These are phyloP conservation scores for Lycium ferocissimum DNA, from an alignment of 257 asterid species.

Conservation along the genomic window DNA sequence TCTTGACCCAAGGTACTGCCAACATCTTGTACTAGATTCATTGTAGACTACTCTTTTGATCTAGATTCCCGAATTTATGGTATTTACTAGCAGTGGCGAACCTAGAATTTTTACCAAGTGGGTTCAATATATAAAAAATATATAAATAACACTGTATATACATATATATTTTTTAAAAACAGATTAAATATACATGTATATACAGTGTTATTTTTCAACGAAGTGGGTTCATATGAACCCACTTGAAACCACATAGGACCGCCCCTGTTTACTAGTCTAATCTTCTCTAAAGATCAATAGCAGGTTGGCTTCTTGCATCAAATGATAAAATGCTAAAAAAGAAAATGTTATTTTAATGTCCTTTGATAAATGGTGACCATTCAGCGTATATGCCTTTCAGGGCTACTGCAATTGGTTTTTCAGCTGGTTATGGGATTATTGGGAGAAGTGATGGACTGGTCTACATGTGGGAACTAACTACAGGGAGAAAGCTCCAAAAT, in stretches of 20 bases:
- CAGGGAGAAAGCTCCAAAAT: conserved; percentile 69
- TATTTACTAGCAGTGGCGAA: conserved; percentile 15
- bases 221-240: no score
- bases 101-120: no score
- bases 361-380: neutral
- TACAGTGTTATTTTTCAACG: no score
- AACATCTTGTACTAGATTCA: conserved; percentile 10
- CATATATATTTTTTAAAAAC: no score
- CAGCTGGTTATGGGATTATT: conserved; percentile 77
- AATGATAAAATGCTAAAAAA: neutral
- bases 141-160: no score
- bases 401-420: conserved; percentile 62
- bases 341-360: neutral
- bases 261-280: conserved; percentile 5
- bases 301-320: neutral
- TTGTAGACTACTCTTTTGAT: neutral
- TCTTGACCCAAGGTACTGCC: conserved; percentile 65
- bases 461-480: conserved; percentile 80
- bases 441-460: conserved; percentile 81
- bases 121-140: no score
- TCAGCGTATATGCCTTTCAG: conserved; percentile 46
- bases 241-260: no score
- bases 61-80: conserved; percentile 9
- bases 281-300: neutral
- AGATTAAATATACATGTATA: no score